Base-by-base conservation (phyloP, 768 basidiomycete genomes). In the Mycena chlorophos region DNA sequence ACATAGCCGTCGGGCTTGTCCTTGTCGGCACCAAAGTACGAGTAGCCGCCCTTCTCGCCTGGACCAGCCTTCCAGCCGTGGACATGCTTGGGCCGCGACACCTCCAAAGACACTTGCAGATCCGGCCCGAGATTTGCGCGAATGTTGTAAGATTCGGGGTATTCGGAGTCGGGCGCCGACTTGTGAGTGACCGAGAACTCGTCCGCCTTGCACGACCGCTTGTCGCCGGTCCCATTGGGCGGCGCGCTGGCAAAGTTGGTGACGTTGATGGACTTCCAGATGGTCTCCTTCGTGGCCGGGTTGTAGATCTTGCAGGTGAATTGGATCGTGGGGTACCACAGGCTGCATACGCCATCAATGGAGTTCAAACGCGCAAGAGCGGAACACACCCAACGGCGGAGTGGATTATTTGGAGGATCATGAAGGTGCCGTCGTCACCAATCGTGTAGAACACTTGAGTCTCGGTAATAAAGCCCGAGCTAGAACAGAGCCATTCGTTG, bases 321-420 rank as follows among this genome's bases (percentile, higher is more conserved):
- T 71, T 99, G 96, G 65, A 96, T 87, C 27, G 88, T 91, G 3
- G 97, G 94, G 67, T 90, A 95, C 86, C 95, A 94, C 57, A 98
- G 69, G 22, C 94, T 96, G 65, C 54, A 57, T 43, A 25, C 30
- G 20, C 52, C 13, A 42, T 30, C 47, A 48, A 55, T 50, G 37
- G 51, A 55, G 30, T 55, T 49, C 23, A 52, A 26, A 31, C 39
- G 46, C 39, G 55, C 63, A 42, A 54, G 40, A 62, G 5, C 45
- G 38, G 22, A 54, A 78, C 91, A 69, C 64, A 94, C 94, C 94
- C 95, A 51, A 93, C 81, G 26, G 88, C 78, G 1, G 91, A 93
- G 74, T 94, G 89, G 63, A 95, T 94, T 51, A 94, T 78, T 72
- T 94, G 93, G 66, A 82, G 86, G 84, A 89, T 86, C 58, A 94